Evolutionary conservation across 192 early-diverging fungal genomes (phyloP).

Genomic region (Haplosporangium gracile): DNA sequence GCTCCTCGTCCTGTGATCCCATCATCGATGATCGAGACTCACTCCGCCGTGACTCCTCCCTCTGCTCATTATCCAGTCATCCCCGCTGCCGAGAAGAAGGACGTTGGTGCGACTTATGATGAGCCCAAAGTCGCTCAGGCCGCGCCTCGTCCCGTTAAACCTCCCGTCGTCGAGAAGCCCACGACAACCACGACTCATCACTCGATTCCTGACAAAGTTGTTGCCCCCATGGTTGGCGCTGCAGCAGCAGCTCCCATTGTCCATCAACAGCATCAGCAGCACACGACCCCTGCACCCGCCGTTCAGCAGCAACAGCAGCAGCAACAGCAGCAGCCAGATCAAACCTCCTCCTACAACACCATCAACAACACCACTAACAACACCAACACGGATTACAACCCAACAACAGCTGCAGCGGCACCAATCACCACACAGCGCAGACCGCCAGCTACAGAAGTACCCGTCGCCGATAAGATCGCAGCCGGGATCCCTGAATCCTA

Average conservation of each 20-base stretch:
- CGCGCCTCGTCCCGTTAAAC: neutral
- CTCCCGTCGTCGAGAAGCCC: neutral
- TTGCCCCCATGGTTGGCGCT: neutral
- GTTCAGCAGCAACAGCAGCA: neutral
- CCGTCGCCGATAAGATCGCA: slow-evolving; percentile 10
- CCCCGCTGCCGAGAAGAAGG: no score
- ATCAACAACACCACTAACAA: neutral
- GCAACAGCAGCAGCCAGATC: neutral
- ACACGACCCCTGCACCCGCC: neutral
- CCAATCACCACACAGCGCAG: neutral
- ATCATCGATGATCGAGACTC: no score
- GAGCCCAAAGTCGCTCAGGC: neutral
- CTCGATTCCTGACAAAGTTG: neutral
- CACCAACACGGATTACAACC: neutral
- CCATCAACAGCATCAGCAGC: neutral
- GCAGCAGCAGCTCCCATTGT: neutral
- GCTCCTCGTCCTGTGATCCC: neutral
- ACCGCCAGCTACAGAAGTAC: neutral
- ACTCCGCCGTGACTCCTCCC: neutral
- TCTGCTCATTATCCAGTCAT: neutral
- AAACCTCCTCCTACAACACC: neutral
- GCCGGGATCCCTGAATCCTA: slow-evolving; percentile 16
- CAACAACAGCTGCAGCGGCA: no score
- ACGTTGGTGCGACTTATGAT: neutral
- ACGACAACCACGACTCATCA: neutral